Conservation (phyloP, 306 rosid genomes). For the Pyrus betulifolia region DNA sequence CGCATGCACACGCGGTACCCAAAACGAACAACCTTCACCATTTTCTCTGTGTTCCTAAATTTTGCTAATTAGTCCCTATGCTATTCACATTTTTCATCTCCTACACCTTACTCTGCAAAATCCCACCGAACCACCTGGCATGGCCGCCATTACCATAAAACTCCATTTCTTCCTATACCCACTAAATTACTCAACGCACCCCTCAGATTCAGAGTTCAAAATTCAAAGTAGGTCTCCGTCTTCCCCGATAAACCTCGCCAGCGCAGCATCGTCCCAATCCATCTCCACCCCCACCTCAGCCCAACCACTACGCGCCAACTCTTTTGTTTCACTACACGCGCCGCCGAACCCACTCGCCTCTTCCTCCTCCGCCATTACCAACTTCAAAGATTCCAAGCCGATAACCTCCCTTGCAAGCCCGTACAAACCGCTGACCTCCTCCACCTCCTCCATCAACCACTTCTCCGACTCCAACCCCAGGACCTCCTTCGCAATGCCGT, state of each 20-base stretch:
- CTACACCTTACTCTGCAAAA: not conserved
- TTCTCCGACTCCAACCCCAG: not conserved
- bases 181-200: not conserved
- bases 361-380: not conserved
- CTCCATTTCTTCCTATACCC: not conserved
- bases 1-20: not conserved
- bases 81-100: not conserved
- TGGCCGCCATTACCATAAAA: not conserved
- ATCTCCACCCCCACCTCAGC: not conserved
- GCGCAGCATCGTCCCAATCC: conserved; percentile 28
- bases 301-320: conserved; percentile 5
- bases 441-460: not conserved
- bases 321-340: conserved; percentile 13
- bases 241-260: conserved; percentile 37
- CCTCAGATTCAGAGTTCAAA: not conserved
- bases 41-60: not conserved
- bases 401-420: not conserved
- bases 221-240: not conserved
- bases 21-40: not conserved
- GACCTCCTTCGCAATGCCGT: not conserved
- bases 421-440: not conserved
- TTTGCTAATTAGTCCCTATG: not conserved
- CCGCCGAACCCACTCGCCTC: not conserved
- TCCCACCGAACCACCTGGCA: not conserved
- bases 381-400: not conserved